Base-by-base conservation (phyloP, 176 grass and related monocot species). In the Eremochloa ophiuroides region DNA sequence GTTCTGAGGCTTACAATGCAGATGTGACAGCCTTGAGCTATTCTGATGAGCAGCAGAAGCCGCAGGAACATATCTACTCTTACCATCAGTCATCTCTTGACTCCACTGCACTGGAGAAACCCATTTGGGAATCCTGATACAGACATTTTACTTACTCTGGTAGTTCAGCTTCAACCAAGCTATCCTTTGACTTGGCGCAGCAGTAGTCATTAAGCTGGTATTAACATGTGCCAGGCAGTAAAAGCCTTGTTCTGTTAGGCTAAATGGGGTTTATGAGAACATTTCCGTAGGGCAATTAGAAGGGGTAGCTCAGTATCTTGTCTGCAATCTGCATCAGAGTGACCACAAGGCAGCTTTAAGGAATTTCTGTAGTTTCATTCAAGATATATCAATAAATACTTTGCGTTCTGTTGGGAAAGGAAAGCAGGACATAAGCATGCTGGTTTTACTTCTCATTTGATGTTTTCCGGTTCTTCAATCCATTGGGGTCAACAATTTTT, bases 21-120 rank as follows among this genome's bases (percentile, higher is more conserved):
- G 62, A 83, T 46, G 71, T 75, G 17, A 65, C 80, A 37, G 63
- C 77, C 71, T 35, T 92, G 65, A 89, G 87, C 75, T 89, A 86
- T 71, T 89, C 83, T 43, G 83, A 89, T 66, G 86, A 85, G 70
- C 83, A 83, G 47, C 83, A 86, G 11, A 78, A 88, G 60, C 13
- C 26, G 51, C 86, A 86, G 76, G 82, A 92, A 8, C 78, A 75
- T 59, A 80, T 86, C 47, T 86, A 86, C 73, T 80, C 86, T 60
- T 92, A 89, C 80, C 83, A 92, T 67, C 63, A 86, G 75, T 88
- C 84, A 46, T 83, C 83, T 42, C 79, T 88, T 66, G 79, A 75
- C 39, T 83, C 86, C 22, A 48, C 30, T 51, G 53, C 83, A 60
- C 42, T 83, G 63, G 90, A 89, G 43, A 92, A 92, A 80, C 69